A percentile compares a stretch with the other conserved stretches of the same genome.
Evolutionary conservation across 495 filamentous ascomycete genomes (phyloP).

Genomic region (Aspergillus haitiensis): DNA sequence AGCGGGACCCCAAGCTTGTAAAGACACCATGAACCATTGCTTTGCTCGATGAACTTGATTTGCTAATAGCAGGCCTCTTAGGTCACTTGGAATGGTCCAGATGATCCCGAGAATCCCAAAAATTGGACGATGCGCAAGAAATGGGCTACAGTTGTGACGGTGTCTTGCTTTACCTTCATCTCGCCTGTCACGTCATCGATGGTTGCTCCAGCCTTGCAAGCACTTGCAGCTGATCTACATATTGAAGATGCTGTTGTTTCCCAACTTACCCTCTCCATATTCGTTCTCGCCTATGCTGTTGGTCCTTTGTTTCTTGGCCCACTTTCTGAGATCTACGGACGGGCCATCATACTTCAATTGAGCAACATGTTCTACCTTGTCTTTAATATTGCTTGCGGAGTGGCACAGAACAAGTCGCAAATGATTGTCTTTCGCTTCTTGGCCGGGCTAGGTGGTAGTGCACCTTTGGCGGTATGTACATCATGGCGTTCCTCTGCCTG

Average conservation of each 20-base stretch:
- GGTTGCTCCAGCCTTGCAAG: constrained; percentile 64
- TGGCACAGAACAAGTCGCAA: constrained; percentile 49
- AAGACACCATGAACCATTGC: constrained; percentile 7
- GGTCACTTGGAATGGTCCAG: constrained; percentile 57
- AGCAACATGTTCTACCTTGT: constrained; percentile 66
- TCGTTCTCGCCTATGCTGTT: constrained; percentile 72
- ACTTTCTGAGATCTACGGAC: constrained; percentile 73
- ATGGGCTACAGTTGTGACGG: constrained; percentile 61
- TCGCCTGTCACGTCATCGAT: constrained; percentile 71
- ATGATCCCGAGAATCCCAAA: constrained; percentile 59
- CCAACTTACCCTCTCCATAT: constrained; percentile 66
- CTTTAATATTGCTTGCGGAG: constrained; percentile 58
- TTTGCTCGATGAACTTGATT: neutral
- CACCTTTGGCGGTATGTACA: constrained; percentile 48
- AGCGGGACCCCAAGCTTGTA: constrained; percentile 34
- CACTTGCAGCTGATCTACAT: constrained; percentile 59
- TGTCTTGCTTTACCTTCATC: constrained; percentile 68
- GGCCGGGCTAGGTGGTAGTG: constrained; percentile 57
- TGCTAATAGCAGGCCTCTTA: constrained; percentile 20
- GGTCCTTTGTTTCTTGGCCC: constrained; percentile 71
- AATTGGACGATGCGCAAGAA: constrained; percentile 59
- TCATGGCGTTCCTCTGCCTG: too few species aligned
- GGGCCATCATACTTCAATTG: constrained; percentile 58
- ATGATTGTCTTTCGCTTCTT: constrained; percentile 60
- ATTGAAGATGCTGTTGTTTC: constrained; percentile 56